Evolutionary conservation across 2,329 filamentous ascomycete genomes (phyloP).

Genomic region (Myriosclerotinia scirpicola): DNA sequence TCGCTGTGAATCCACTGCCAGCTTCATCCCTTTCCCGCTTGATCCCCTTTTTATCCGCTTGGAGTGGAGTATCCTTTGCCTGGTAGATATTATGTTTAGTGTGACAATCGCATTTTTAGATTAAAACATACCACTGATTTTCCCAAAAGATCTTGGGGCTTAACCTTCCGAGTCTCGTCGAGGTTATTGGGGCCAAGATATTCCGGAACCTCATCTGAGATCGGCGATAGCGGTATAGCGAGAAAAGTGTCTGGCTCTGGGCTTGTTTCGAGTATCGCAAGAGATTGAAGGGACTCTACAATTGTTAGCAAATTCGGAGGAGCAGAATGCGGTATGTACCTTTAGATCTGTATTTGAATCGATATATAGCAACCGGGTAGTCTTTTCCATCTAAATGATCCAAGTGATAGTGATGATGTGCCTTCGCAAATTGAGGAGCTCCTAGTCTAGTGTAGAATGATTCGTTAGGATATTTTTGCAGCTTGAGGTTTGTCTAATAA

Average conservation of each 20-base stretch:
- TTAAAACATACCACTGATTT: background rate
- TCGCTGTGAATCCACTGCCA: background rate
- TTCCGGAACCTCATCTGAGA: background rate
- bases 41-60: background rate
- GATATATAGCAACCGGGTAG: background rate
- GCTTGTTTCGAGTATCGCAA: slow-evolving; percentile 10
- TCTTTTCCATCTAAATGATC: background rate
- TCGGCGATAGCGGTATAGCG: background rate
- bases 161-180: background rate
- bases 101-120: too few species aligned
- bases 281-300: slow-evolving; percentile 11
- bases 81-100: background rate
- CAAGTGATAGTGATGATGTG: accelerated
- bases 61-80: background rate
- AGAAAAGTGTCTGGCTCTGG: background rate
- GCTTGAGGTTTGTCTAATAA: too few species aligned
- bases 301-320: background rate
- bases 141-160: slow-evolving; percentile 16
- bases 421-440: background rate
- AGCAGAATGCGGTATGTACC: background rate
- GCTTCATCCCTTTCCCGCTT: slow-evolving; percentile 6
- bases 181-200: slow-evolving; percentile 2
- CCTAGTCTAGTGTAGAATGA: background rate
- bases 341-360: slow-evolving; percentile 17
- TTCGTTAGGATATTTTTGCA: background rate